phyloP scores from a whole-genome alignment of 306 rosid species.

The Sechiopsis laciniata region DNA sequence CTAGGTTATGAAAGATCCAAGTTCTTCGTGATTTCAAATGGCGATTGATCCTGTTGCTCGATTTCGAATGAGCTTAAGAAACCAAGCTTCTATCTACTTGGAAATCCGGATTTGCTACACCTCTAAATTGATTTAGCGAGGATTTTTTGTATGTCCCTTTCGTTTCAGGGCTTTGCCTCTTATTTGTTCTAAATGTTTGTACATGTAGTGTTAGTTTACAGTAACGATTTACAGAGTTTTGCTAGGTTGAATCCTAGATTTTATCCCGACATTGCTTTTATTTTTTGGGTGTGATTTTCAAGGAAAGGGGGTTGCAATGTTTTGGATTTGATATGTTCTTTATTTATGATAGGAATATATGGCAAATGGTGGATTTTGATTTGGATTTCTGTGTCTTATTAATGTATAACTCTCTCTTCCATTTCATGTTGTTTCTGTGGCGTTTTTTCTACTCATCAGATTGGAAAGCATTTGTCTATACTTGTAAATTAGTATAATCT shows the following conservation, averaged over 20 bases:
- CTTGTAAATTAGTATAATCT: not conserved
- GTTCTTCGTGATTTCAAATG: constrained; percentile 7
- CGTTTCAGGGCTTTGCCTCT: not conserved
- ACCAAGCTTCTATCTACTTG: constrained; percentile 6
- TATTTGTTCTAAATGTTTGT: constrained; percentile 14
- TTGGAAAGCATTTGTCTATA: not conserved
- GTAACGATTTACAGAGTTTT: not conserved
- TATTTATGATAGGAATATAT: not conserved
- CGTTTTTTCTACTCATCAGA: not conserved
- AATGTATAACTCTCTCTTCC: not conserved
- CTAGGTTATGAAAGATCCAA: not conserved
- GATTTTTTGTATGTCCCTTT: not conserved
- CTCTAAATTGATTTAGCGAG: not conserved
- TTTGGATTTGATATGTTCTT: constrained; percentile 9
- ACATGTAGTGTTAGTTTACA: not conserved
- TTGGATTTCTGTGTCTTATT: not conserved
- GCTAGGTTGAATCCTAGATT: not conserved
- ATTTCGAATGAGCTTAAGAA: not conserved
- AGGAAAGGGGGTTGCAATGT: not conserved
- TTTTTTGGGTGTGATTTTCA: constrained; percentile 10
- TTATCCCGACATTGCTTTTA: not conserved
- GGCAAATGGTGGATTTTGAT: not conserved
- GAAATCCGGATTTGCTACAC: not conserved
- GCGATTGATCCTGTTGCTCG: not conserved
- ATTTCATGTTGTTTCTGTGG: not conserved